Evolutionary conservation across 306 rosid genomes (phyloP).

Genomic region (Lathyrus sativus): DNA sequence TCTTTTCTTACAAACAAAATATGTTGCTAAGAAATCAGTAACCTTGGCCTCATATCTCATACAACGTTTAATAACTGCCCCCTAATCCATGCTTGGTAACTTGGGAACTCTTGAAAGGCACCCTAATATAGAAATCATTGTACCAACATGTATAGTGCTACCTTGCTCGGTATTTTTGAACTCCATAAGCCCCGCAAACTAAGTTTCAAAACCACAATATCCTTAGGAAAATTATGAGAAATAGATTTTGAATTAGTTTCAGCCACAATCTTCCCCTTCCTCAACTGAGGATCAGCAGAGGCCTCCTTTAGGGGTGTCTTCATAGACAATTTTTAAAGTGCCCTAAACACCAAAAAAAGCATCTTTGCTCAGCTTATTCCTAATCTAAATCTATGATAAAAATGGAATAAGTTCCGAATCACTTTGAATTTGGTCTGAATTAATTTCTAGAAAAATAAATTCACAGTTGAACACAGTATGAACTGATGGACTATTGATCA

Average conservation of each 20-base stretch:
- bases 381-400: too few relatives aligned
- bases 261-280: too few relatives aligned
- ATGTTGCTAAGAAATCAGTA: slow-evolving; percentile 40
- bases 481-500: too few relatives aligned
- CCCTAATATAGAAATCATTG: slow-evolving; percentile 57
- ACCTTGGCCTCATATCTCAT: slow-evolving; percentile 76
- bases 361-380: too few relatives aligned
- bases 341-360: too few relatives aligned
- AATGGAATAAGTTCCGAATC: too few relatives aligned
- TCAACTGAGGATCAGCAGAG: too few relatives aligned
- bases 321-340: too few relatives aligned
- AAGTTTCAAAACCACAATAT: slow-evolving; percentile 67
- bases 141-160: slow-evolving; percentile 40
- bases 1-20: slow-evolving; percentile 53
- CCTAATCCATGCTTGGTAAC: slow-evolving; percentile 93
- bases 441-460: too few relatives aligned
- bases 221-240: slow-evolving; percentile 69
- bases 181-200: slow-evolving; percentile 69
- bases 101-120: slow-evolving; percentile 94
- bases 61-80: slow-evolving; percentile 75
- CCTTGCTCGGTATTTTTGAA: slow-evolving; percentile 60
- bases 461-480: too few relatives aligned
- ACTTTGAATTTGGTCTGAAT: too few relatives aligned
- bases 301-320: too few relatives aligned
- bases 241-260: slow-evolving; percentile 51